Base-by-base conservation (phyloP, 305 asterid genomes). In the Fraxinus latifolia region DNA sequence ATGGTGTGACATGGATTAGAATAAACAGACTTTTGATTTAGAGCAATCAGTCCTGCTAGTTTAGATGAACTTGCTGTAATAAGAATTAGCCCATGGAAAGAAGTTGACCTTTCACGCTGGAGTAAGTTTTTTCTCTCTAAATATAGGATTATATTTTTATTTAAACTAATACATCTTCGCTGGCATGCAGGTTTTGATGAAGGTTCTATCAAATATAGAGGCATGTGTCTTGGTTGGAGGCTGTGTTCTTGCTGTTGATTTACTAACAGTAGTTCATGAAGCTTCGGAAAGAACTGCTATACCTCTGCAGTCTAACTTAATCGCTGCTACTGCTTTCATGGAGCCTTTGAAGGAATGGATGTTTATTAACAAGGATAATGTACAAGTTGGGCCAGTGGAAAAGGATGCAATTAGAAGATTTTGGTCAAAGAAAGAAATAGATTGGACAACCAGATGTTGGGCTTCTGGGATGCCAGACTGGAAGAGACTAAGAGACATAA, bases 221-320 rank as follows among this genome's bases (percentile, higher is more conserved):
- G 93, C 98, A 73, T 93, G 97, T 83, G 99, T 96, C 86, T 88
- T 96, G 93, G 98, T 96, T 83, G 99, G 99, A 58, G 99, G 99
- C 74, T 96, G 98, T 76, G 98, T 96, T 72, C 97, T 96, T 71
- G 97, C 98, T 67, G 99, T 96, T 90, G 99, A 96, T 91, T 89
- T 94, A 77, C 92, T 96, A 72, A 91, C 99, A 25, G 94, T 85
- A 68, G 94, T 91, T 84, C 98, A 93, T 82, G 99, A 96, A 89
- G 97, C 98, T 88, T 93, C 98, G 70, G 99, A 96, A 88, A 89
- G 99, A 86, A 94, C 98, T 77, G 92, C 96, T 85, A 96, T 96
- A 85, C 99, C 99, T 25, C 87, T 96, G 89, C 99, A 96, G 87
- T 96, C 98, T 65, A 96, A 96, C 86, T 88, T 96, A 90, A 94